Percentiles rank a stretch among this genome's conserved stretches.
phyloP scores from a whole-genome alignment of 192 early-diverging fungal species.

The Obelidium mucronatum region DNA sequence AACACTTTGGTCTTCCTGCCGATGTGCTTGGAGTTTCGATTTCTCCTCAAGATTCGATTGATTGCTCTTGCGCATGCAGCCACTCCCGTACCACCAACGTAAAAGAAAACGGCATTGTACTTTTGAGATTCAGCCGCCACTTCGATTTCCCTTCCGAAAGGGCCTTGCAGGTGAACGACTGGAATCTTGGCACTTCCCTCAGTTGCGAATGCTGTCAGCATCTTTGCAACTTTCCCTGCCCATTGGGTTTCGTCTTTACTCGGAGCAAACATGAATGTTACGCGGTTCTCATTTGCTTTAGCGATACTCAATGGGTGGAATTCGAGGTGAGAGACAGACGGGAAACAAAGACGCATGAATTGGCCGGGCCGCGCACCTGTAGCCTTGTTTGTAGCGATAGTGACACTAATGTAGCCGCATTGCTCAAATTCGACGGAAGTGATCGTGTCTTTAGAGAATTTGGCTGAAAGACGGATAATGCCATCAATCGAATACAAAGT shows the following conservation, averaged over 20 bases:
- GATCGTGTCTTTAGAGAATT: conserved; percentile 54
- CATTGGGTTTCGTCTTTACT: background rate
- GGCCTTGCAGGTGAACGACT: conserved; percentile 22
- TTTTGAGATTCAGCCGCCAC: background rate
- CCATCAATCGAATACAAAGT: conserved; percentile 71
- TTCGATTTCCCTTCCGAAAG: conserved; percentile 19
- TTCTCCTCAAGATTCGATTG: background rate
- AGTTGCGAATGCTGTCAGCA: background rate
- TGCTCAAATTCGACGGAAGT: conserved; percentile 58
- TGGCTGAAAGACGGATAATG: conserved; percentile 62
- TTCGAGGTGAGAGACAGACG: conserved; percentile 72
- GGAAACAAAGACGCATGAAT: conserved; percentile 77
- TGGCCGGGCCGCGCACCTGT: conserved; percentile 62
- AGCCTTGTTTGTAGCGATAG: conserved; percentile 62
- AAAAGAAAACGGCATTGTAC: background rate
- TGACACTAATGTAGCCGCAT: conserved; percentile 67
- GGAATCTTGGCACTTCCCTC: background rate
- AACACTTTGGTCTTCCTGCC: conserved; percentile 22
- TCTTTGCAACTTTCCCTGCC: background rate
- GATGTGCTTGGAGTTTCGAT: too few species aligned
- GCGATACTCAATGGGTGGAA: conserved; percentile 85
- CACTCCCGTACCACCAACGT: conserved; percentile 30
- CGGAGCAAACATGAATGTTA: conserved; percentile 17
- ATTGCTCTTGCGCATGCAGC: background rate
- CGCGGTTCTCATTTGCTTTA: conserved; percentile 43